Percentiles rank a stretch among this genome's conserved stretches.
Conservation (phyloP, 2,329 filamentous ascomycete species). For the Aspergillus nomiae region DNA sequence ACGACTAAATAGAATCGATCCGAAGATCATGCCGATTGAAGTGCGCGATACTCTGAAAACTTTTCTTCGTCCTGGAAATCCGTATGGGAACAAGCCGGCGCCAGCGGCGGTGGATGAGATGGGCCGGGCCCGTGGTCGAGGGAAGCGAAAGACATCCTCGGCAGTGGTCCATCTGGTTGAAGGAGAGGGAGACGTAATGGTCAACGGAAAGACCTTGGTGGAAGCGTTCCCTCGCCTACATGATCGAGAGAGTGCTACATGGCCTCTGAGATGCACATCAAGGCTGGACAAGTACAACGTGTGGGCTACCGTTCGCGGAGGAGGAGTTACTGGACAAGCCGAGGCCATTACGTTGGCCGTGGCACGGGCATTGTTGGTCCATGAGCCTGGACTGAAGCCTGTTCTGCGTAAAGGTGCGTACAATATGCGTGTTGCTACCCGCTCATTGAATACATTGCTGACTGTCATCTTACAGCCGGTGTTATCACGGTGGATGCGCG, state of each 20-base stretch:
- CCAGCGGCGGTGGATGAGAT: constrained; percentile 69
- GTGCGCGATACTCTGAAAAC: constrained; percentile 65
- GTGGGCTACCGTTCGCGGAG: constrained; percentile 81
- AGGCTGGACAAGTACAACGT: constrained; percentile 96
- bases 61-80: constrained; percentile 76
- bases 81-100: constrained; percentile 64
- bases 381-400: constrained; percentile 90
- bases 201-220: constrained; percentile 86
- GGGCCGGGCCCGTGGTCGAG: constrained; percentile 77
- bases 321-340: constrained; percentile 91
- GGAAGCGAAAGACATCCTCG: constrained; percentile 82
- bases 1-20: constrained; percentile 82
- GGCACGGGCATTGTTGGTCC: constrained; percentile 81
- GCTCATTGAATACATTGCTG: constrained; percentile 16
- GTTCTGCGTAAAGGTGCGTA: constrained; percentile 82
- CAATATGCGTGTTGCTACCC: background rate
- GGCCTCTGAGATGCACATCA: constrained; percentile 81
- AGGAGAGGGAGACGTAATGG: constrained; percentile 82
- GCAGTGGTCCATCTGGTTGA: constrained; percentile 89
- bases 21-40: constrained; percentile 70
- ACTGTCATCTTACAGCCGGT: constrained; percentile 65
- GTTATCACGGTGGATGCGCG: constrained; percentile 88
- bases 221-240: constrained; percentile 85
- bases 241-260: constrained; percentile 90
- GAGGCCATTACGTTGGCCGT: constrained; percentile 91